Conservation (phyloP, 345 rosid genomes). For the thale cress (Arabidopsis thaliana) region DNA sequence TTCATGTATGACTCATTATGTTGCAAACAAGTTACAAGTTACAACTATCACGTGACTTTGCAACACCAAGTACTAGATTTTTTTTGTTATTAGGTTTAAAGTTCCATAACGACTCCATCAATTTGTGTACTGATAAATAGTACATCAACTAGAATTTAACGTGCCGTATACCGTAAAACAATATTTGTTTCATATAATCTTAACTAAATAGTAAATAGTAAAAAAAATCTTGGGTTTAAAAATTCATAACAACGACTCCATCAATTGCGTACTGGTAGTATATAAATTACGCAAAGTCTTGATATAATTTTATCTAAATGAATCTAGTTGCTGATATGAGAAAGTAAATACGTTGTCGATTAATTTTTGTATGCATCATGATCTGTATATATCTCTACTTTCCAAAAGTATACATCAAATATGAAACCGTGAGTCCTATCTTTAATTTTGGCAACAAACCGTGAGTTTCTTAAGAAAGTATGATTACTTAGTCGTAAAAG, state of each 20-base stretch:
- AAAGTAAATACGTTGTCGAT: not conserved
- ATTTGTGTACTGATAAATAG: too few relatives aligned
- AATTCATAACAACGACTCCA: too few relatives aligned
- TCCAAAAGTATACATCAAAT: not conserved
- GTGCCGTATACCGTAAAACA: too few relatives aligned
- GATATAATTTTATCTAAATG: not conserved
- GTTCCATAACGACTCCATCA: too few relatives aligned
- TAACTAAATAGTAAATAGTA: too few relatives aligned
- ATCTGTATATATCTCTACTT: not conserved
- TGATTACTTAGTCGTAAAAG: conserved; percentile 20
- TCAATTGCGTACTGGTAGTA: too few relatives aligned
- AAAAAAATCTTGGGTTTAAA: too few relatives aligned
- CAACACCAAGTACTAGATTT: not conserved
- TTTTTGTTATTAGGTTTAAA: not conserved
- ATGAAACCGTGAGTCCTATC: not conserved
- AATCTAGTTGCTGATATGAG: not conserved
- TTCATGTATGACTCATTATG: not conserved
- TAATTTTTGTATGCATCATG: not conserved
- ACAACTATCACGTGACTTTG: conserved; percentile 3
- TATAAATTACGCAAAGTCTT: not conserved
- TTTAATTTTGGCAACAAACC: not conserved
- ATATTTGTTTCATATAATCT: too few relatives aligned
- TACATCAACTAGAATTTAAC: too few relatives aligned
- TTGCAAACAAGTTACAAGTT: not conserved
- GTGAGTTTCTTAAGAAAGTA: not conserved